Evolutionary conservation across 345 rosid genomes (phyloP).

Genomic region (Trapa bicornis): DNA sequence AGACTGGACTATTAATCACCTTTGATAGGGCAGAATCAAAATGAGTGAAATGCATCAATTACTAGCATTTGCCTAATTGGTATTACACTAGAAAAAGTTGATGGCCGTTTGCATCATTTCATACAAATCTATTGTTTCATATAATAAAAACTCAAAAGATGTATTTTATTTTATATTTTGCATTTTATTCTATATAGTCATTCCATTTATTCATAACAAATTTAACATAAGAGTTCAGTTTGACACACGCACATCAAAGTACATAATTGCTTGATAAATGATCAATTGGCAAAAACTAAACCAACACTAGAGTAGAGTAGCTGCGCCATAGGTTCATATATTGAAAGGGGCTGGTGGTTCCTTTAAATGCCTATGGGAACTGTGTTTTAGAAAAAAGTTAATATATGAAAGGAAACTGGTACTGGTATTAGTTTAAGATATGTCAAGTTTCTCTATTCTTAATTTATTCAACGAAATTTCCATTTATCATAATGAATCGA

Average conservation of each 20-base stretch:
- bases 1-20: constrained; percentile 3
- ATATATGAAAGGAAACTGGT: background rate
- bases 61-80: too few species aligned
- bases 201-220: too few species aligned
- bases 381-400: background rate
- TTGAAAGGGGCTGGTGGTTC: background rate
- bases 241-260: background rate
- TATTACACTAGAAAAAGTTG: too few species aligned
- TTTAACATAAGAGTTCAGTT: background rate
- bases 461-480: too few species aligned
- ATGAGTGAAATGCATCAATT: too few species aligned
- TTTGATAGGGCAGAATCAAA: too few species aligned
- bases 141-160: too few species aligned
- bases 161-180: too few species aligned
- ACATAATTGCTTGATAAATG: background rate
- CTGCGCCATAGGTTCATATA: background rate
- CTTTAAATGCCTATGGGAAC: background rate
- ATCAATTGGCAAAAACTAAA: background rate
- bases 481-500: too few species aligned
- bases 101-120: too few species aligned
- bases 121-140: too few species aligned
- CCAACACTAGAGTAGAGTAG: background rate
- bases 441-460: background rate
- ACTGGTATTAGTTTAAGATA: background rate
- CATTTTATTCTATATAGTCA: too few species aligned